Base-by-base conservation (phyloP, 1,284 basidiomycete genomes). In the Polyporus tsugae region DNA sequence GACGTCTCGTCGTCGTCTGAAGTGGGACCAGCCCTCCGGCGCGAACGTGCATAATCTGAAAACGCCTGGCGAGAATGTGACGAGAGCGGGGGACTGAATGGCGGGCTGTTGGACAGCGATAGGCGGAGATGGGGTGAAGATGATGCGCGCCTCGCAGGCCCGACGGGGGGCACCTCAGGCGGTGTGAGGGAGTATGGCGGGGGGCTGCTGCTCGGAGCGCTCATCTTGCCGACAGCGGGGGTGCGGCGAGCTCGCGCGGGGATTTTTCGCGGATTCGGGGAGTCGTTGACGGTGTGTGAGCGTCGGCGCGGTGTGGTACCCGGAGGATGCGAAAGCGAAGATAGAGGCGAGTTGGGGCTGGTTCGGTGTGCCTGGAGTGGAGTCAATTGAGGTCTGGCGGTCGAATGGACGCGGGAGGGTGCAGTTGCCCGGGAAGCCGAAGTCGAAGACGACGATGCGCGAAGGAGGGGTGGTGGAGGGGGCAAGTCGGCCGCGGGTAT, bases 1-100 rank as follows among this genome's bases (percentile, higher is more conserved):
- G 69, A 70, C 52, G 58, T 60, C 38, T 76, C 75, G 6, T 73
- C 72, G 42, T 76, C 76, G 60, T 75, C 75, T 1, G 74, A 76
- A 1, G 74, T 73, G 0, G 70, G 68, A 22, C 69, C 59, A 0
- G 64, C 41, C 22, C 66, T 69, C 38, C 71, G 59, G 35, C 63
- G 72, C 5, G 63, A 52, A 2, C 71, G 70, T 46, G 72, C 49
- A 44, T 69, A 52, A n/a, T 71, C 70, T 3, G 68, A 61, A 53
- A 69, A 66, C 39, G 66, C 65, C 15, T 67, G 70, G n/a, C 65
- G 69, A 9, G 70, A 66, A 17, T 67, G 69, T 7, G 71, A 70
- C 9, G 64, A 29, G 19, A 61, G 39, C 33, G 63, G 55, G 1
- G 68, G 29, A 9, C 13, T 19, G 22, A 57, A 61, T 13, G 60